Percentiles rank a stretch among this genome's conserved stretches.
Conservation (phyloP, 2,329 filamentous ascomycete genomes). For the Aspergillus costaricaensis region DNA sequence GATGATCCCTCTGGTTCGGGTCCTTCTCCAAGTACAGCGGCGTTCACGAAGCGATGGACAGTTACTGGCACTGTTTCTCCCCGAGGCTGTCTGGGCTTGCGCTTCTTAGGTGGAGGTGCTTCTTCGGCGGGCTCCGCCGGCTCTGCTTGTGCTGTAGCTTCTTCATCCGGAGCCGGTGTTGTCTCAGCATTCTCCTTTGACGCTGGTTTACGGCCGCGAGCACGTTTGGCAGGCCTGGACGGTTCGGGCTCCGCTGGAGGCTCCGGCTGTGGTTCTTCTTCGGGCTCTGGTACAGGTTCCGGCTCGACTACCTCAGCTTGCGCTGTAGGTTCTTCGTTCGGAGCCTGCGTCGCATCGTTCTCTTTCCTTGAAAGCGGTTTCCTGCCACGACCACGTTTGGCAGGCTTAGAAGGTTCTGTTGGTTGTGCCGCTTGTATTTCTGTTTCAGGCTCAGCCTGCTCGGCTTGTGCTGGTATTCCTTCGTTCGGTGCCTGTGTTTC, state of each 20-base stretch:
- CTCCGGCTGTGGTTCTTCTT: slow-evolving; percentile 16
- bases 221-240: slow-evolving; percentile 15
- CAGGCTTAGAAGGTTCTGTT: too few relatives aligned
- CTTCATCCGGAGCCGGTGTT: slow-evolving; percentile 7
- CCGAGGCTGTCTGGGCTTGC: slow-evolving; percentile 32
- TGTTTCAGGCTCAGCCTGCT: not conserved
- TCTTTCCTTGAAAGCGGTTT: too few relatives aligned
- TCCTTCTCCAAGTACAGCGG: slow-evolving; percentile 31
- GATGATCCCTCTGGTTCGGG: slow-evolving; percentile 23
- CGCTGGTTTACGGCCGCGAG: slow-evolving; percentile 15
- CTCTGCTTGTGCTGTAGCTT: not conserved
- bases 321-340: too few relatives aligned
- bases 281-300: slow-evolving; percentile 15
- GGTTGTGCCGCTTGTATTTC: too few relatives aligned
- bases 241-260: slow-evolving; percentile 4
- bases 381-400: too few relatives aligned
- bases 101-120: slow-evolving; percentile 19
- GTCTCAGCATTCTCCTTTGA: slow-evolving; percentile 13
- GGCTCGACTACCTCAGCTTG: slow-evolving; percentile 8
- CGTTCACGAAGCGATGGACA: slow-evolving; percentile 44
- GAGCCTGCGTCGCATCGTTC: too few relatives aligned
- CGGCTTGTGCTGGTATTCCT: not conserved
- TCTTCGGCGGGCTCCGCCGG: slow-evolving; percentile 12
- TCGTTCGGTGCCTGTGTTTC: slow-evolving; percentile 8
- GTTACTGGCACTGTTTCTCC: slow-evolving; percentile 44